Evolutionary conservation across 495 filamentous ascomycete genomes (phyloP).

Genomic region (Aspergillus olivimuriae): DNA sequence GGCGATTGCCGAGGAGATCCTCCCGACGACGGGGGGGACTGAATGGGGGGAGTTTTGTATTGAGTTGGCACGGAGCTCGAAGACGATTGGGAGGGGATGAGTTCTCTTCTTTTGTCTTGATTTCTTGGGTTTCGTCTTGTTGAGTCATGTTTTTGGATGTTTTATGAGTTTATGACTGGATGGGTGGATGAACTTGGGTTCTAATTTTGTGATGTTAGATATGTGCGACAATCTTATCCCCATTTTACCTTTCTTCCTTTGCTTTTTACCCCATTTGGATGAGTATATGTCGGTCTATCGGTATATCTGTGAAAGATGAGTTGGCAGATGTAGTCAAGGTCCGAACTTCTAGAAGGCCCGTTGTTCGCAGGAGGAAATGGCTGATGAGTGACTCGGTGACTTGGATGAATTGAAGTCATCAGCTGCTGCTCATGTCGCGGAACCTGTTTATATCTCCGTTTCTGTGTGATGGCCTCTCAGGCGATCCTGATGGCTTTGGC

Average conservation of each 20-base stretch:
- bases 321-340: neutral
- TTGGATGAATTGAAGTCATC: no score
- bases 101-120: conserved; percentile 6
- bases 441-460: no score
- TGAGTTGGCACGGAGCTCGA: conserved; percentile 42
- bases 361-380: no score
- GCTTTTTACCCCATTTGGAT: no score
- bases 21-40: conserved; percentile 27
- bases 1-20: conserved; percentile 46
- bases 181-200: neutral
- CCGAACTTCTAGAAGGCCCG: no score
- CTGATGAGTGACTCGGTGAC: no score
- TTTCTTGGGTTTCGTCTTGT: neutral
- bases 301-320: neutral
- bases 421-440: no score
- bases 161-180: neutral
- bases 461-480: no score
- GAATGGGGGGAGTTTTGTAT: conserved; percentile 56
- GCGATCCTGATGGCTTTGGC: no score
- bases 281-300: neutral
- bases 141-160: neutral
- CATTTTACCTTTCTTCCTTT: no score
- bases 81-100: conserved; percentile 4
- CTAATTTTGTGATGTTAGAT: neutral
- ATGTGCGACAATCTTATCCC: neutral